Conservation (phyloP, 805 yeast genomes). For the Monosporozyma unispora region DNA sequence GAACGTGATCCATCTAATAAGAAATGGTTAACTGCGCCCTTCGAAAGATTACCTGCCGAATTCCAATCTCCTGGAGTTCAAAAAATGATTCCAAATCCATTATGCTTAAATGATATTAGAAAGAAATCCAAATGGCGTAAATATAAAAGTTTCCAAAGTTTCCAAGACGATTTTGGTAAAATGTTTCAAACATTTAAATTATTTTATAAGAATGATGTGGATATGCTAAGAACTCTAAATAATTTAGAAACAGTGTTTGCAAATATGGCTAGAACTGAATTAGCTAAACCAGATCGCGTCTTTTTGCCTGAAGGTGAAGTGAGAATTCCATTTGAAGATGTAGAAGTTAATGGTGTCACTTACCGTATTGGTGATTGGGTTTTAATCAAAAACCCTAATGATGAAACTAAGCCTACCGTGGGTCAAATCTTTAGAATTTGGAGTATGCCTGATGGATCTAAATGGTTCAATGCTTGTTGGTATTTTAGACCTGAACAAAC, state of each 20-base stretch:
- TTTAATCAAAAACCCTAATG: slow-evolving; percentile 79
- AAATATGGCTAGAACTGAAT: slow-evolving; percentile 53
- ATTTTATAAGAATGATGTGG: slow-evolving; percentile 50
- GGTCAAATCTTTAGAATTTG: slow-evolving; percentile 92
- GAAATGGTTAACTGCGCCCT: slow-evolving; percentile 48
- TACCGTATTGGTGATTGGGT: slow-evolving; percentile 96
- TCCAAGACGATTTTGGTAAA: slow-evolving; percentile 64
- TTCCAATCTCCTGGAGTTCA: slow-evolving; percentile 37
- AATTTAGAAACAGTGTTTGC: slow-evolving; percentile 54
- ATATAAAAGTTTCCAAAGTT: slow-evolving; percentile 66
- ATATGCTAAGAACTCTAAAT: slow-evolving; percentile 50
- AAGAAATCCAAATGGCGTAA: slow-evolving; percentile 77
- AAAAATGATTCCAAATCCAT: slow-evolving; percentile 45
- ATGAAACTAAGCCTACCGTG: slow-evolving; percentile 78
- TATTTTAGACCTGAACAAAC: slow-evolving; percentile 97
- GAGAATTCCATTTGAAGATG: slow-evolving; percentile 67
- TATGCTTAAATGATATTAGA: slow-evolving; percentile 63
- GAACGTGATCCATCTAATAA: slow-evolving; percentile 44
- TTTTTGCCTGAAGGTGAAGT: slow-evolving; percentile 51
- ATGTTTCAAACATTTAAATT: slow-evolving; percentile 67
- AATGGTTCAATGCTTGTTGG: slow-evolving; percentile 95
- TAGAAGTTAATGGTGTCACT: slow-evolving; percentile 58
- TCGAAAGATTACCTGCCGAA: slow-evolving; percentile 74
- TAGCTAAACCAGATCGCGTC: slow-evolving; percentile 73
- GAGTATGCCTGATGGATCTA: slow-evolving; percentile 66